Conservation (phyloP, 1,139 yeast species). For the Protomyces inundatus region DNA sequence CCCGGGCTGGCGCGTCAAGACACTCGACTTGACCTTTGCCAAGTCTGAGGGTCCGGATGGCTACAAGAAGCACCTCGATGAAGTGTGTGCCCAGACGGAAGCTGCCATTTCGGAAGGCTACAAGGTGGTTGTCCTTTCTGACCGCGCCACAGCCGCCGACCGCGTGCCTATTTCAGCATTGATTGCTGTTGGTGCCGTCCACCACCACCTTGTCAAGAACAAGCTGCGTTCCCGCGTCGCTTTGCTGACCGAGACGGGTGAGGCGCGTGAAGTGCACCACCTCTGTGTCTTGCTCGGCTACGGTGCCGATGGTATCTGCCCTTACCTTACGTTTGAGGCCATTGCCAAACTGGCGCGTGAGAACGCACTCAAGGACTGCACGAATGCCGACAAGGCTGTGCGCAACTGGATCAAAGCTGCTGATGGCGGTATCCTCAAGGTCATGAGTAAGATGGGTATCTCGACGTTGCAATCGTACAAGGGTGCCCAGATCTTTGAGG, state of each 20-base stretch:
- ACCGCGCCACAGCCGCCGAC: slow-evolving; percentile 54
- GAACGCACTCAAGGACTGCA: slow-evolving; percentile 55
- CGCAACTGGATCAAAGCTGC: slow-evolving; percentile 74
- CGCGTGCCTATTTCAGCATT: slow-evolving; percentile 82
- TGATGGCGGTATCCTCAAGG: slow-evolving; percentile 88
- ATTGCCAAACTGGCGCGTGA: slow-evolving; percentile 78
- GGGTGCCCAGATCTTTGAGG: slow-evolving; percentile 98
- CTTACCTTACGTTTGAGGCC: slow-evolving; percentile 88
- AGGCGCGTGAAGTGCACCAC: slow-evolving; percentile 96
- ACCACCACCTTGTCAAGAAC: slow-evolving; percentile 91
- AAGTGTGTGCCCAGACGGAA: slow-evolving; percentile 82
- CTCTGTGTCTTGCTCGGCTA: slow-evolving; percentile 90
- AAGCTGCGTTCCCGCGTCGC: slow-evolving; percentile 97
- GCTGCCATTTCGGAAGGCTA: slow-evolving; percentile 71
- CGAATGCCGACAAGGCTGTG: slow-evolving; percentile 57
- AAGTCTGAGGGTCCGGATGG: slow-evolving; percentile 80
- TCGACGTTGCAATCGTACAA: slow-evolving; percentile 94
- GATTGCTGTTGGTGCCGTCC: slow-evolving; percentile 94
- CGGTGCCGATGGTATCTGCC: slow-evolving; percentile 95
- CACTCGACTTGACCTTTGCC: slow-evolving; percentile 84
- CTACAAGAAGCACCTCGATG: slow-evolving; percentile 75
- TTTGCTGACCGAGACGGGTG: slow-evolving; percentile 83
- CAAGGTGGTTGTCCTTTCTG: slow-evolving; percentile 72
- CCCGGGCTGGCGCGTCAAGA: slow-evolving; percentile 79
- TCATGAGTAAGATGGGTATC: slow-evolving; percentile 99